Conservation (phyloP, 352 stramenopile species). For the Phytophthora pseudosyringae region DNA sequence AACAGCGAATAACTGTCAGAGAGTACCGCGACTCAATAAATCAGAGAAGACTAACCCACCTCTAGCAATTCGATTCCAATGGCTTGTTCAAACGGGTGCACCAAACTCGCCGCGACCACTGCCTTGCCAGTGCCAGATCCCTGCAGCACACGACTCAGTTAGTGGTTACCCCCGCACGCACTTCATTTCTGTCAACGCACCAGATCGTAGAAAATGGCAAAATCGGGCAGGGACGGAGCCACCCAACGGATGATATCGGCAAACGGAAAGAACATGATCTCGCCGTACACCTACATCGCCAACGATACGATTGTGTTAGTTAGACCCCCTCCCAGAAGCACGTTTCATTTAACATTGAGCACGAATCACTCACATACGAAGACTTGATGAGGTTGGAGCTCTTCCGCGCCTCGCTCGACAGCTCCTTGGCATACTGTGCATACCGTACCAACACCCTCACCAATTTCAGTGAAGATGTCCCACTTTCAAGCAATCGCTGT, state of each 20-base stretch:
- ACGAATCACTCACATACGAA: constrained; percentile 58
- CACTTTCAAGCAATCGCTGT: neutral
- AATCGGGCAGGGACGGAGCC: constrained; percentile 62
- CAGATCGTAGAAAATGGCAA: constrained; percentile 86
- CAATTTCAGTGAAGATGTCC: neutral
- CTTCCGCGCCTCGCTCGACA: constrained; percentile 82
- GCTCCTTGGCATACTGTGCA: constrained; percentile 79
- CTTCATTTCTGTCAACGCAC: constrained; percentile 36
- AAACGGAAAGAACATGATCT: constrained; percentile 89
- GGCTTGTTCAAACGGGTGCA: constrained; percentile 85
- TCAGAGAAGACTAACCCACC: constrained; percentile 27
- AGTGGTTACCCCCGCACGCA: neutral
- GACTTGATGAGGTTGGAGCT: constrained; percentile 82
- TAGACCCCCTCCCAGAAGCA: neutral
- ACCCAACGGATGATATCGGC: constrained; percentile 74
- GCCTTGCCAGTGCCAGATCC: constrained; percentile 85
- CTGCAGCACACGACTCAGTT: constrained; percentile 31
- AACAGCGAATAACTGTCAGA: constrained; percentile 1
- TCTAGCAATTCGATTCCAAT: constrained; percentile 85
- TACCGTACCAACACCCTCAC: constrained; percentile 1
- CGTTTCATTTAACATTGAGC: neutral
- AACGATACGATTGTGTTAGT: neutral
- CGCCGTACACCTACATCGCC: constrained; percentile 72
- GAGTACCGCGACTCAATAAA: neutral
- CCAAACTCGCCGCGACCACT: constrained; percentile 74